Conservation (phyloP, 2,329 filamentous ascomycete genomes). For the Neopestalotiopsis sp. region DNA sequence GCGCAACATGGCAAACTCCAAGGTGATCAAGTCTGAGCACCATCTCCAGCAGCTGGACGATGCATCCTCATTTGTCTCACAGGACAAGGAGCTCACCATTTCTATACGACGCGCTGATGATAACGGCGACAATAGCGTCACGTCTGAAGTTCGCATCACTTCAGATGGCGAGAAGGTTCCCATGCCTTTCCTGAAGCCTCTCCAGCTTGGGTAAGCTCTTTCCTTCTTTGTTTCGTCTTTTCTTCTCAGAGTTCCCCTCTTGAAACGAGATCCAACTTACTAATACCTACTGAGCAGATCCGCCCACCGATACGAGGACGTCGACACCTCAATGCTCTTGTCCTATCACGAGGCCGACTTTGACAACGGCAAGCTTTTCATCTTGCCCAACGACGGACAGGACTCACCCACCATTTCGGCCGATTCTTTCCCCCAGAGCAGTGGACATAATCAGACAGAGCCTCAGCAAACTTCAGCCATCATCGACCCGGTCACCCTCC, state of each 20-base stretch:
- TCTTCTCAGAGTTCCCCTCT: too few species aligned
- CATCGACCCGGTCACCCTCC: not conserved
- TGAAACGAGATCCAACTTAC: too few species aligned
- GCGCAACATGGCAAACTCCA: conserved; percentile 27
- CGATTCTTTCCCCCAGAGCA: too few species aligned
- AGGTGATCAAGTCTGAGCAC: conserved; percentile 35
- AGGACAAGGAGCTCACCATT: conserved; percentile 44
- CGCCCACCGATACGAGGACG: too few species aligned
- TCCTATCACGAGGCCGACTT: too few species aligned
- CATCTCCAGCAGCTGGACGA: conserved; percentile 47
- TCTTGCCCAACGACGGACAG: too few species aligned
- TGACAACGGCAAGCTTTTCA: too few species aligned
- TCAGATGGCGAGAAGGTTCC: conserved; percentile 33
- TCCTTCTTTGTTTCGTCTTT: not conserved
- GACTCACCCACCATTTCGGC: too few species aligned
- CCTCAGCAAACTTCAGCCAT: not conserved
- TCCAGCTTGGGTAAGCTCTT: conserved; percentile 33
- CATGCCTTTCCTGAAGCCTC: conserved; percentile 35
- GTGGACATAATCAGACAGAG: too few species aligned
- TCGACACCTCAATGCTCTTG: too few species aligned
- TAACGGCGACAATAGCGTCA: conserved; percentile 37
- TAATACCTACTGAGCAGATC: too few species aligned
- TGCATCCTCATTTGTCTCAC: conserved; percentile 48
- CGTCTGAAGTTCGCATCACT: conserved; percentile 45
- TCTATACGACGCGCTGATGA: conserved; percentile 39